These are phyloP conservation scores for Spirogloea muscicola DNA, from an alignment of 139 green algal genomes.

Conservation along the genomic window DNA sequence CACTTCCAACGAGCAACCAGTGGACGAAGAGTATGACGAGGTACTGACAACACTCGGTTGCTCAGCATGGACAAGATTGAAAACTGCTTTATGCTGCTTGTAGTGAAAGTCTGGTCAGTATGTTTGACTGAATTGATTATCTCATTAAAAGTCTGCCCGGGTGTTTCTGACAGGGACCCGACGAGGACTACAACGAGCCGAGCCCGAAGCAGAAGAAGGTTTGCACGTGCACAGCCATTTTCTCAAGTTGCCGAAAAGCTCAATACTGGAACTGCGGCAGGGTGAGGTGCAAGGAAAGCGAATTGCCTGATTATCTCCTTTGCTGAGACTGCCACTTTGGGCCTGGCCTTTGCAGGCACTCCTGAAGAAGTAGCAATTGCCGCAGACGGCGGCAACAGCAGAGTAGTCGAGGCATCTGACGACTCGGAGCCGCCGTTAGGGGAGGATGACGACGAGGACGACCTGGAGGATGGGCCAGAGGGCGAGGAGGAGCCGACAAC, in stretches of 20 bases:
- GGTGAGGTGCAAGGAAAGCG: background rate
- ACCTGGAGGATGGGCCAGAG: background rate
- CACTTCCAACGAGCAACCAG: too few species aligned
- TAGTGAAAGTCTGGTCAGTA: too few species aligned
- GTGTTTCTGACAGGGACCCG: too few species aligned
- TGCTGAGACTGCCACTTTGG: background rate
- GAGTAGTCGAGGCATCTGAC: background rate
- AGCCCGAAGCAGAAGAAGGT: background rate
- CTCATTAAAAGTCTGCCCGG: too few species aligned
- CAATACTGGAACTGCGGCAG: background rate
- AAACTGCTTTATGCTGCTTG: too few species aligned
- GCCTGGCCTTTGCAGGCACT: background rate
- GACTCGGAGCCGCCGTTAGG: conserved; percentile 1
- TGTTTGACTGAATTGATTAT: too few species aligned
- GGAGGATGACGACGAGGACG: conserved; percentile 1
- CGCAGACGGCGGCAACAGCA: background rate
- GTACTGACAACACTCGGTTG: too few species aligned
- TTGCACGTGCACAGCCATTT: background rate
- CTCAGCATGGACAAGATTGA: too few species aligned
- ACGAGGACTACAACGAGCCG: conserved; percentile 29
- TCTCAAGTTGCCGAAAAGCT: background rate
- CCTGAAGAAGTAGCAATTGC: background rate
- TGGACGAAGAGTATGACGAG: too few species aligned
- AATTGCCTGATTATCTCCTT: background rate
- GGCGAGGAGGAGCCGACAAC: background rate